Base-by-base conservation (phyloP, 768 basidiomycete genomes). In the Boletus vinaceobasis region DNA sequence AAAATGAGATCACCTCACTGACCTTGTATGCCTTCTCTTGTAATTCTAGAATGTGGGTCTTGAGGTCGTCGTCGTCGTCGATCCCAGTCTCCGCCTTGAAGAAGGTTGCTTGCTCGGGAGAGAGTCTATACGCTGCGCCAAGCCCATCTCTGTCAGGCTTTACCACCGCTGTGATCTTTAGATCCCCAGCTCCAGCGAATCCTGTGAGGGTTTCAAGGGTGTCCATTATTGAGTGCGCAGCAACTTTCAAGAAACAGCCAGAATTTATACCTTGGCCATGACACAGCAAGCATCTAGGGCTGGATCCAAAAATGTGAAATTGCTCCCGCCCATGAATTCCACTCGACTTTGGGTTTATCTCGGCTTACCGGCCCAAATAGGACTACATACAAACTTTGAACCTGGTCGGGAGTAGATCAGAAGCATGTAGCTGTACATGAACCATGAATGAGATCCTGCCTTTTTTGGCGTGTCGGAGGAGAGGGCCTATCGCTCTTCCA, bases 21-120 rank as follows among this genome's bases (percentile, higher is more conserved):
- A 71, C 72, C 51, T 69, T 53, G 52, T 66, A 72, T 1, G 73
- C 73, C 38, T 62, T 63, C 19, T 49, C 50, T 50, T 70, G 68
- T 10, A 73, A 62, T 7, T 48, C 54, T 8, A 74, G 21, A 27
- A 74, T 65, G 50, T 74, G 73, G 11, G 43, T 31, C 55, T 56
- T 66, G 7, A 74, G 60, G 9, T 57, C 53, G 1, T 66, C 55
- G 0, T 69, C 68, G 32, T 68, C 55, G 7, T 61, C 27, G 45
- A 74, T 73, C 5, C 69, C 60, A 35, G 60, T 71, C 58, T 67
- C 51, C 3, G 26, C 27, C 52, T 68, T 70, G 51, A 74, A 62
- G 43, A 74, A 72, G 15, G 21, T 32, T 0, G 62, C 48, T 48
- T 64, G 57, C n/a, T 60, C 58, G 11, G 49, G 46, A 42, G 64